Percentiles rank a stretch among this genome's conserved stretches.
phyloP scores from a whole-genome alignment of 1,284 basidiomycete genomes.

The Cutaneotrichosporon sp. region DNA sequence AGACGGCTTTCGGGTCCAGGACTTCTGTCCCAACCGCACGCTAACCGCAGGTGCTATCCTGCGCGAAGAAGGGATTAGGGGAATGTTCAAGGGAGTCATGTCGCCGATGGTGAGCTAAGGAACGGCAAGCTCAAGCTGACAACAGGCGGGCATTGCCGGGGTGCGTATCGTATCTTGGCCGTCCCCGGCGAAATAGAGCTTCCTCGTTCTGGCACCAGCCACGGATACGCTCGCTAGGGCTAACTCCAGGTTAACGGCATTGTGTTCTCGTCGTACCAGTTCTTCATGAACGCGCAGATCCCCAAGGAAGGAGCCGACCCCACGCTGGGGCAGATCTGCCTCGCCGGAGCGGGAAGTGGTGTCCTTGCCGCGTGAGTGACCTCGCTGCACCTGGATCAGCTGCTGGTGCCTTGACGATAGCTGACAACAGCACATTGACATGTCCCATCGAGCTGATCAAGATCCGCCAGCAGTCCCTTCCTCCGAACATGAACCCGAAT shows the following conservation, averaged over 20 bases:
- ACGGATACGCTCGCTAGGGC: neutral
- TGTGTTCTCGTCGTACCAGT: slow-evolving; percentile 52
- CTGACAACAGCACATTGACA: slow-evolving; percentile 62
- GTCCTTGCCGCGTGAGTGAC: slow-evolving; percentile 67
- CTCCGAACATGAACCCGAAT: slow-evolving; percentile 52
- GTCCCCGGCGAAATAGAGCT: neutral
- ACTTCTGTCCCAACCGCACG: neutral
- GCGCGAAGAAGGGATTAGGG: slow-evolving; percentile 30
- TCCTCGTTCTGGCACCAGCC: neutral
- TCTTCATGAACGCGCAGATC: slow-evolving; percentile 46
- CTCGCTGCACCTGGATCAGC: neutral
- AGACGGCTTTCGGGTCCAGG: neutral
- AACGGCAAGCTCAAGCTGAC: slow-evolving; percentile 1
- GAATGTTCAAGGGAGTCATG: slow-evolving; percentile 52
- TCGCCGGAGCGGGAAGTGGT: slow-evolving; percentile 75
- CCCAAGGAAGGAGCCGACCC: slow-evolving; percentile 30
- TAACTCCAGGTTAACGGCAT: slow-evolving; percentile 50
- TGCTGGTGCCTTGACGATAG: neutral
- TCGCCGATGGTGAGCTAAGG: slow-evolving; percentile 49
- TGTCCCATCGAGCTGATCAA: slow-evolving; percentile 82
- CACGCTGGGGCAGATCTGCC: slow-evolving; percentile 60
- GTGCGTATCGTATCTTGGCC: slow-evolving; percentile 29
- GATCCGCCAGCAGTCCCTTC: slow-evolving; percentile 68
- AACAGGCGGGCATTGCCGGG: slow-evolving; percentile 49
- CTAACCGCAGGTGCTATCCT: slow-evolving; percentile 15